Evolutionary conservation across 768 basidiomycete species (phyloP).

Genomic region (Lyophyllum decastes): DNA sequence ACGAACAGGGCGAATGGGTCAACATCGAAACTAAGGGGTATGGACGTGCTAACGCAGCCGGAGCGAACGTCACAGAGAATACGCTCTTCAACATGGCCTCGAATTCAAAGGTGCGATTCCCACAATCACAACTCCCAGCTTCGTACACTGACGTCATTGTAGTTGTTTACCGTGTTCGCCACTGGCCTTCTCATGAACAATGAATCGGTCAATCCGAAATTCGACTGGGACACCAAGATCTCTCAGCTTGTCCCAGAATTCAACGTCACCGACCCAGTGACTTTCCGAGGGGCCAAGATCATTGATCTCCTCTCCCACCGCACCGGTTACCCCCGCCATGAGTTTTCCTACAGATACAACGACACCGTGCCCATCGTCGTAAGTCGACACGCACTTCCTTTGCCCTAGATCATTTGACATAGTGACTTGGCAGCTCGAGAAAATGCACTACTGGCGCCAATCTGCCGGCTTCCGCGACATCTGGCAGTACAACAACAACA

Average conservation of each 20-base stretch:
- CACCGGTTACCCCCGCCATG: conserved; percentile 21
- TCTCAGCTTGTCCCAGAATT: conserved; percentile 24
- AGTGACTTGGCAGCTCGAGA: conserved; percentile 10
- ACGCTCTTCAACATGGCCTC: conserved; percentile 31
- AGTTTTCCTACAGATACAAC: conserved; percentile 11
- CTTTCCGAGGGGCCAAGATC: conserved; percentile 17
- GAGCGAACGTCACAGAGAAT: conserved; percentile 23
- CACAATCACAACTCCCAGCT: neutral
- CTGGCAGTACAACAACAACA: conserved; percentile 31
- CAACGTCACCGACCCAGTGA: conserved; percentile 24
- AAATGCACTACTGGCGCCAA: conserved; percentile 25
- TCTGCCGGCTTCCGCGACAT: conserved; percentile 29
- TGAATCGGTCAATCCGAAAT: conserved; percentile 22
- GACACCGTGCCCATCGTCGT: conserved; percentile 11
- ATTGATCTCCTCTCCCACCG: conserved; percentile 24
- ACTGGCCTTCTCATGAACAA: conserved; percentile 29
- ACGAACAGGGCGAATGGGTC: conserved; percentile 24
- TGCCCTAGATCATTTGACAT: neutral
- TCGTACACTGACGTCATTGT: neutral
- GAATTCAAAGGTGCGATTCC: conserved; percentile 26
- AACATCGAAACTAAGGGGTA: conserved; percentile 32
- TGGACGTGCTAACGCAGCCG: conserved; percentile 25
- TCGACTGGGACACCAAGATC: conserved; percentile 28
- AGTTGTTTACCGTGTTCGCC: conserved; percentile 27
- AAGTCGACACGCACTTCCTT: neutral